Conservation (phyloP, 768 basidiomycete genomes). For the Phlebiopsis flavidoalba region DNA sequence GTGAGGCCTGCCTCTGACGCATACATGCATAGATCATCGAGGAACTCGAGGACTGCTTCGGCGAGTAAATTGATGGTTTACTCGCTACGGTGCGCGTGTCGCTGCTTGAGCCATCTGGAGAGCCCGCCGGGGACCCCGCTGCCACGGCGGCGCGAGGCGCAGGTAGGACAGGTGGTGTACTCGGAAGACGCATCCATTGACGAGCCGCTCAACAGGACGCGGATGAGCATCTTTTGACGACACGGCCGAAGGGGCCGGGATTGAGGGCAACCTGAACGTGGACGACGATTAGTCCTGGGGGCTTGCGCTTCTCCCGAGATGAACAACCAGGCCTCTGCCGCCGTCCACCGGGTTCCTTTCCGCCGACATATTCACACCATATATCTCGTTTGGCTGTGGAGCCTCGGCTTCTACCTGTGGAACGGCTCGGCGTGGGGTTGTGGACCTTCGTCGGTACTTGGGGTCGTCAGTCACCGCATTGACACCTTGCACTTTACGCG, state of each 20-base stretch:
- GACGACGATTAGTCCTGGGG: not conserved
- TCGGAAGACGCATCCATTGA: slow-evolving; percentile 16
- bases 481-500: too few relatives aligned
- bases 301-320: not conserved
- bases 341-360: not conserved
- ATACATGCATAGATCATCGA: slow-evolving; percentile 67
- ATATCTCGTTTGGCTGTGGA: not conserved
- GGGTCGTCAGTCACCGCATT: too few relatives aligned
- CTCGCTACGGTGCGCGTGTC: slow-evolving; percentile 50
- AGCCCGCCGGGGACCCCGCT: not conserved
- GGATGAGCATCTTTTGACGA: slow-evolving; percentile 65
- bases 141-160: slow-evolving; percentile 21
- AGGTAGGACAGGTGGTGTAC: slow-evolving; percentile 1
- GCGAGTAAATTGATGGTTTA: slow-evolving; percentile 63
- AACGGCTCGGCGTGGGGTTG: not conserved
- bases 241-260: slow-evolving; percentile 55
- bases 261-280: slow-evolving; percentile 44
- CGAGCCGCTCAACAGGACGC: slow-evolving; percentile 35
- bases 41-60: slow-evolving; percentile 81
- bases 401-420: not conserved
- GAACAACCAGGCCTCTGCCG: not conserved
- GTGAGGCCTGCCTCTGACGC: not conserved
- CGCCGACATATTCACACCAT: not conserved
- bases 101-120: slow-evolving; percentile 17
- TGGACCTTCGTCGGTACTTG: not conserved